Conservation (phyloP, 139 green algal genomes). For the Chlorella sp. region DNA sequence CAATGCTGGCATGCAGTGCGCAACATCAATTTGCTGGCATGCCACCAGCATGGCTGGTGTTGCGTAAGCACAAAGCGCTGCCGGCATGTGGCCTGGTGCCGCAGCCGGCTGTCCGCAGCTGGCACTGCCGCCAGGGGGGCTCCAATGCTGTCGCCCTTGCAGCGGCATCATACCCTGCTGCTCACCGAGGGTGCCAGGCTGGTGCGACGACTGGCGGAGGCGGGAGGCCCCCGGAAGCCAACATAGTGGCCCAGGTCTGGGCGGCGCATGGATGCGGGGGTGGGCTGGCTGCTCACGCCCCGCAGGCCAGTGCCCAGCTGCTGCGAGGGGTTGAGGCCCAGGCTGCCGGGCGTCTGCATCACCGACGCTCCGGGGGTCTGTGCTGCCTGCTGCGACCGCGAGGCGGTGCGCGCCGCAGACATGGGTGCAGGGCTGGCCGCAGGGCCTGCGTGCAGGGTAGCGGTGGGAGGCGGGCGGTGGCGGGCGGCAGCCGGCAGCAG, state of each 20-base stretch:
- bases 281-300: constrained; percentile 27
- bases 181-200: constrained; percentile 42
- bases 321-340: background rate
- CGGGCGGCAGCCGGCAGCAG: too few species aligned
- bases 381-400: constrained; percentile 21
- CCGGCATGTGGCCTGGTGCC: too few species aligned
- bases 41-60: too few species aligned
- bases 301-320: constrained; percentile 11
- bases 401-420: constrained; percentile 22
- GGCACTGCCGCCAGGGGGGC: too few species aligned
- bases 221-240: constrained; percentile 25
- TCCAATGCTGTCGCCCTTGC: too few species aligned
- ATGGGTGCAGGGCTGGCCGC: constrained; percentile 28
- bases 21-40: too few species aligned
- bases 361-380: constrained; percentile 4
- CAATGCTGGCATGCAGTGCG: too few species aligned
- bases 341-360: constrained; percentile 19
- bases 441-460: background rate
- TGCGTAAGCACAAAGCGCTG: too few species aligned
- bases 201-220: constrained; percentile 21
- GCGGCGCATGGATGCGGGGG: constrained; percentile 13
- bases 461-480: background rate
- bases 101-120: too few species aligned
- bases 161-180: too few species aligned
- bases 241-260: constrained; percentile 46